These are phyloP conservation scores for Zasmidium citrigriseum DNA, from an alignment of 2,329 filamentous ascomycete species.

Conservation along the genomic window DNA sequence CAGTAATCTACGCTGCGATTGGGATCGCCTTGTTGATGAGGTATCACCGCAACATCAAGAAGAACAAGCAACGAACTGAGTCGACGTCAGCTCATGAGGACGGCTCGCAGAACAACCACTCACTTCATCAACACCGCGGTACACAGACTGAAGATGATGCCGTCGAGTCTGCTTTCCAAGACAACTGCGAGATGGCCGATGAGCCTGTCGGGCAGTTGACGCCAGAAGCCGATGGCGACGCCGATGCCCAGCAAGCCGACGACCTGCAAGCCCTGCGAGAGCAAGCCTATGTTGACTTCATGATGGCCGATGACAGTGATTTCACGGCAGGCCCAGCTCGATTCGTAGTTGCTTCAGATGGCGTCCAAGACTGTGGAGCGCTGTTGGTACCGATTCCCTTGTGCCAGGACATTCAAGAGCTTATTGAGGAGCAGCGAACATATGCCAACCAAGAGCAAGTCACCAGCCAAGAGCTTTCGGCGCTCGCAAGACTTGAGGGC, in stretches of 20 bases:
- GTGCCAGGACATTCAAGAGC: conserved; percentile 8
- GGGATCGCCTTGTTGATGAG: not conserved
- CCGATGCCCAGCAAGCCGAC: conserved; percentile 1
- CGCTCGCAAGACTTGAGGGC: conserved; percentile 4
- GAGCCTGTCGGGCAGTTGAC: not conserved
- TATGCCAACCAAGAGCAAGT: not conserved
- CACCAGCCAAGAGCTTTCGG: not conserved
- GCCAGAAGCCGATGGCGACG: no score
- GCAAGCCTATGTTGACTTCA: conserved; percentile 5
- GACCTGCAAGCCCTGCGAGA: conserved; percentile 4
- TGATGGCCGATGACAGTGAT: conserved; percentile 4
- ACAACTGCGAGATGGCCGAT: not conserved
- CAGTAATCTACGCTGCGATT: not conserved
- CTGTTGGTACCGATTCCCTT: conserved; percentile 17
- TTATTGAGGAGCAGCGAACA: not conserved
- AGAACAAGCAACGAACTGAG: not conserved
- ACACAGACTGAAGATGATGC: not conserved
- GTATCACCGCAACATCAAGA: not conserved
- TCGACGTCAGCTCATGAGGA: not conserved
- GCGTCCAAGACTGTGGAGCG: conserved; percentile 14
- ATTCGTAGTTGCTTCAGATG: conserved; percentile 15
- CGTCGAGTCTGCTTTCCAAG: no score
- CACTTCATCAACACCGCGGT: not conserved
- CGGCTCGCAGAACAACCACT: not conserved
- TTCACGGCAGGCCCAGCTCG: conserved; percentile 21